A percentile compares a stretch with the other conserved stretches of the same genome.
Evolutionary conservation across 495 filamentous ascomycete genomes (phyloP).

Genomic region (Hyphodiscus hymeniophilus): DNA sequence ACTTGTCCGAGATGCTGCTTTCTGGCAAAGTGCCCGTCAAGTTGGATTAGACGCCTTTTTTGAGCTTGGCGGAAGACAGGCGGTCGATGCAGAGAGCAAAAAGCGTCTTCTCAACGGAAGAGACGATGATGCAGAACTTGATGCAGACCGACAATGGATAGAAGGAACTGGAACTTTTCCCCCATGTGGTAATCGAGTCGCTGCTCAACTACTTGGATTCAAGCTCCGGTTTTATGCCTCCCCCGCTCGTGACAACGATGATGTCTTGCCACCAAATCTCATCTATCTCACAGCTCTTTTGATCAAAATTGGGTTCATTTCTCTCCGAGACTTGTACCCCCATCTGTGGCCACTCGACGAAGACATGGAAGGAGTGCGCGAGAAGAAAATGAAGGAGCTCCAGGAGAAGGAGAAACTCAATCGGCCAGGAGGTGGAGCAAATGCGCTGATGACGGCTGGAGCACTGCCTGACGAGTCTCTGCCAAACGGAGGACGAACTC

Average conservation of each 20-base stretch:
- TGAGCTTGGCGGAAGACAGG: slow-evolving; percentile 60
- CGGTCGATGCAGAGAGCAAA: slow-evolving; percentile 38
- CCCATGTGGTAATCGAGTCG: slow-evolving; percentile 77
- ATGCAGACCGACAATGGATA: slow-evolving; percentile 62
- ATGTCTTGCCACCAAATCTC: slow-evolving; percentile 78
- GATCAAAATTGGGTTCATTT: slow-evolving; percentile 97
- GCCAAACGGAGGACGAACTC: slow-evolving; percentile 28
- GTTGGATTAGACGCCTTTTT: slow-evolving; percentile 80
- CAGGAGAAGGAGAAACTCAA: slow-evolving; percentile 63
- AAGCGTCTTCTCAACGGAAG: slow-evolving; percentile 37
- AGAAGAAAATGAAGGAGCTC: slow-evolving; percentile 64
- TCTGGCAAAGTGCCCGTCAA: slow-evolving; percentile 74
- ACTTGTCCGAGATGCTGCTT: slow-evolving; percentile 58
- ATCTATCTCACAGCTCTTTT: slow-evolving; percentile 84
- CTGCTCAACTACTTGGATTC: slow-evolving; percentile 92
- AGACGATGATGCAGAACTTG: slow-evolving; percentile 26
- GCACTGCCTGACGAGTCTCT: slow-evolving; percentile 77
- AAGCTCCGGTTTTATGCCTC: slow-evolving; percentile 92
- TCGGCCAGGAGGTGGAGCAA: slow-evolving; percentile 55
- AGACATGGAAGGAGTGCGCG: slow-evolving; percentile 62
- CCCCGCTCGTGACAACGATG: slow-evolving; percentile 54
- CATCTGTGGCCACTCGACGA: slow-evolving; percentile 85
- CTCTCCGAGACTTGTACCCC: slow-evolving; percentile 84
- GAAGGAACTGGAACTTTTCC: slow-evolving; percentile 70
- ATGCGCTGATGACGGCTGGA: slow-evolving; percentile 86